phyloP scores from a whole-genome alignment of 2,329 filamentous ascomycete species.

The Didymella sp. region DNA sequence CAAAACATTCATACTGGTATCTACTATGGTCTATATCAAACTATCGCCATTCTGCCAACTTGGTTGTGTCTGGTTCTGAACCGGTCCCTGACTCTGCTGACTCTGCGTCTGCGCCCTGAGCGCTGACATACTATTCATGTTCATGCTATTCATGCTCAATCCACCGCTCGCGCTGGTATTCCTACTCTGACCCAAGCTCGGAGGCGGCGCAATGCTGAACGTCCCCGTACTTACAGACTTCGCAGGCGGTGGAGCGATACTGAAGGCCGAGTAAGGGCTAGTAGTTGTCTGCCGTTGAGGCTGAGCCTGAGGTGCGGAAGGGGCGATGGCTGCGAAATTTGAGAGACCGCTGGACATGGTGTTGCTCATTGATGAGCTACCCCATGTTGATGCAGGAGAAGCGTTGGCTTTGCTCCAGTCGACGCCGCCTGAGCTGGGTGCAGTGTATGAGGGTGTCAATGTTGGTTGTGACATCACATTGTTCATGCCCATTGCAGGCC shows the following conservation, averaged over 20 bases:
- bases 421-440: constrained; percentile 30
- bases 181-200: constrained; percentile 21
- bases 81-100: constrained; percentile 29
- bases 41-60: constrained; percentile 40
- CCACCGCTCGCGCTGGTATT: constrained; percentile 13
- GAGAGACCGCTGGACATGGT: constrained; percentile 35
- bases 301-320: constrained; percentile 35
- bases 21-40: constrained; percentile 28
- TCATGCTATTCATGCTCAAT: constrained; percentile 27
- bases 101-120: constrained; percentile 36
- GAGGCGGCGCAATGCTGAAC: constrained; percentile 41
- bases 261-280: constrained; percentile 45
- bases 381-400: constrained; percentile 36
- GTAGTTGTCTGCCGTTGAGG: constrained; percentile 26
- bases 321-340: constrained; percentile 63
- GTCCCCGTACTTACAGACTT: constrained; percentile 25
- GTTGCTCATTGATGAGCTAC: constrained; percentile 24
- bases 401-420: constrained; percentile 42
- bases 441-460: constrained; percentile 34
- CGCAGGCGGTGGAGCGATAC: constrained; percentile 49
- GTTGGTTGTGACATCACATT: constrained; percentile 38
- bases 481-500: constrained; percentile 44
- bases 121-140: constrained; percentile 34
- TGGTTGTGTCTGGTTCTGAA: constrained; percentile 23
- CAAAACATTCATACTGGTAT: background rate